Evolutionary conservation across 2,329 filamentous ascomycete species (phyloP), one percentile per base, ranked within the genome.

Genomic region (Xylariaceae sp.): DNA sequence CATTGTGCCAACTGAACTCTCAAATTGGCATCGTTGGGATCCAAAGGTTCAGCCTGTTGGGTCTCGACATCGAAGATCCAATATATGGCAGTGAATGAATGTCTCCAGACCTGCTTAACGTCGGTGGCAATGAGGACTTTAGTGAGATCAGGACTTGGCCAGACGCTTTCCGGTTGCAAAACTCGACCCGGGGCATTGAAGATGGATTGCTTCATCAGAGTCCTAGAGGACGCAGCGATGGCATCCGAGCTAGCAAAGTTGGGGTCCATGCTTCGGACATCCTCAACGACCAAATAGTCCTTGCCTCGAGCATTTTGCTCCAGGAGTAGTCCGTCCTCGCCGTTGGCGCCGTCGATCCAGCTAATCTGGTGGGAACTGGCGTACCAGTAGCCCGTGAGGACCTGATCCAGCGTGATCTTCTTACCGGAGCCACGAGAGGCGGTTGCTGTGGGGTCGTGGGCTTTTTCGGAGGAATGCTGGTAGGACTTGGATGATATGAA

Each of bases 11-110:
- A 77, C 69, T 97, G 91, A 19, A 96, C 77, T 42, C 82, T 78
- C 15, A 77, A 82, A 11, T 82, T 69, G 1, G 81, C 76, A 42
- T 88, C 75, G 2, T 73, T 74, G 0, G 89, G 86, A 57, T 96
- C 83, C 45, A 99, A 73, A 1, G 94, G 83, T 68, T 95, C 79
- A 1, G 80, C 87, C 1, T 72, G 78, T 66, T 96, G 91, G 1
- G 83, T 85, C 31, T 81, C 82, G 22, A 99, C 94, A 64, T 99
- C 88, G 57, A 96, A 87, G 52, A 99, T 84, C 83, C 88, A 99
- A 72, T 96, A 99, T 22, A 80, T 75, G 0, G 86, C 92, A 10
- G 85, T 90, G 62, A 82, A 91, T 0, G 92, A 97, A 68, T 97
- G 87, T 57, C 94, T 84, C 87, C 90, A 99, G 61, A 94, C 90